These are phyloP conservation scores for Backusella macrospora DNA, from an alignment of 192 early-diverging fungal genomes.

Conservation along the genomic window DNA sequence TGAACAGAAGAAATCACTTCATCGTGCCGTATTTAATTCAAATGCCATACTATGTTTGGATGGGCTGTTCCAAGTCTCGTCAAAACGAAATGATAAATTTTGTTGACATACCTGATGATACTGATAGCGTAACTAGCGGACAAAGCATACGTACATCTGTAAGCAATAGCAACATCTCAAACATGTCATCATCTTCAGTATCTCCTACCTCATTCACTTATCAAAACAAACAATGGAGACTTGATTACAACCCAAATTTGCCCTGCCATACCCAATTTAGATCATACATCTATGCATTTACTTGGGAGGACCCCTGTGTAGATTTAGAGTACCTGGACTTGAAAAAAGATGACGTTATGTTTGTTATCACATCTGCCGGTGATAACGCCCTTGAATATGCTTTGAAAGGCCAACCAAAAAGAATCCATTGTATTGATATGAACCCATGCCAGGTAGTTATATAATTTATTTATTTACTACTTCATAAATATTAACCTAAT, in stretches of 20 bases:
- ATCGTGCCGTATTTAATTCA: conserved; percentile 68
- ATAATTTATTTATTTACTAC: not conserved
- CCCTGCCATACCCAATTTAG: conserved; percentile 70
- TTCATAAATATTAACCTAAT: not conserved
- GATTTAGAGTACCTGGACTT: conserved; percentile 74
- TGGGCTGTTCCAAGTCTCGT: conserved; percentile 62
- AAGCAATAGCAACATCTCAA: conserved; percentile 10
- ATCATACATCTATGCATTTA: conserved; percentile 87
- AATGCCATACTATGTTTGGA: conserved; percentile 89
- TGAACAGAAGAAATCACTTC: conserved; percentile 76
- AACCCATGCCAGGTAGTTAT: conserved; percentile 79
- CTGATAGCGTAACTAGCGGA: conserved; percentile 19
- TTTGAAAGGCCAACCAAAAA: conserved; percentile 61
- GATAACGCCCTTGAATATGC: conserved; percentile 84
- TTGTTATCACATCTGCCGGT: conserved; percentile 83
- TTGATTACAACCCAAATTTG: conserved; percentile 56
- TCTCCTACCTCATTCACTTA: conserved; percentile 25
- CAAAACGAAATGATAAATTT: conserved; percentile 7
- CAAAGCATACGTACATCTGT: not conserved
- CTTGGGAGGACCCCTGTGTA: conserved; percentile 83
- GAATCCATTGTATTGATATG: conserved; percentile 84
- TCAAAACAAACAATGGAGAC: conserved; percentile 49
- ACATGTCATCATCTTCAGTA: not conserved
- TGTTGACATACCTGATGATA: conserved; percentile 24
- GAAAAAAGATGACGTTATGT: conserved; percentile 64